phyloP scores from a whole-genome alignment of 805 yeast species.

The Kazachstania psychrophila region DNA sequence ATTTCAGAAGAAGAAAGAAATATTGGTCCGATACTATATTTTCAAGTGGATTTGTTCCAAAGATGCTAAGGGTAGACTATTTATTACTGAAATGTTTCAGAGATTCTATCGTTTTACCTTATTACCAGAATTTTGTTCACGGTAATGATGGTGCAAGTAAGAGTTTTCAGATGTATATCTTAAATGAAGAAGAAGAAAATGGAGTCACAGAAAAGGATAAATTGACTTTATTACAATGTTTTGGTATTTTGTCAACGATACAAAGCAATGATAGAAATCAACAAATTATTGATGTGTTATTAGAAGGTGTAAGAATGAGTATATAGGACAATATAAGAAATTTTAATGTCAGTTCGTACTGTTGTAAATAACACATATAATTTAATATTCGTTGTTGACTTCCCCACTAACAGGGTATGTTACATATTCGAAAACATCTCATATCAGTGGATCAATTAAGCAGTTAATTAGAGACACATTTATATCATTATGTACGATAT shows the following conservation, averaged over 20 bases:
- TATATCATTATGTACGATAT: too few relatives aligned
- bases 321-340: conserved; percentile 15
- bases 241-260: conserved; percentile 46
- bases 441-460: too few relatives aligned
- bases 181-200: conserved; percentile 31
- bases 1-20: conserved; percentile 16
- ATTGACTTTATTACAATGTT: conserved; percentile 47
- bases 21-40: conserved; percentile 25
- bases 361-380: neutral
- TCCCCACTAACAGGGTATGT: too few relatives aligned
- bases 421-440: too few relatives aligned
- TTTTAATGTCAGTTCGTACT: too few relatives aligned
- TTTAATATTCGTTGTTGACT: too few relatives aligned
- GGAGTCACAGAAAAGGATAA: conserved; percentile 37
- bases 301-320: conserved; percentile 31
- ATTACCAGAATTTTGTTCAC: conserved; percentile 36
- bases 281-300: conserved; percentile 45
- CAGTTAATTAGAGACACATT: too few relatives aligned
- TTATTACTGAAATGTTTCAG: conserved; percentile 40
- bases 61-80: conserved; percentile 30
- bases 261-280: conserved; percentile 50
- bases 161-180: conserved; percentile 28
- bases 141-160: conserved; percentile 27
- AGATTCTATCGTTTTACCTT: conserved; percentile 45
- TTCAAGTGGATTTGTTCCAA: conserved; percentile 6